These are phyloP conservation scores for Phytophthora syringae DNA, from an alignment of 352 stramenopile genomes.

Conservation along the genomic window DNA sequence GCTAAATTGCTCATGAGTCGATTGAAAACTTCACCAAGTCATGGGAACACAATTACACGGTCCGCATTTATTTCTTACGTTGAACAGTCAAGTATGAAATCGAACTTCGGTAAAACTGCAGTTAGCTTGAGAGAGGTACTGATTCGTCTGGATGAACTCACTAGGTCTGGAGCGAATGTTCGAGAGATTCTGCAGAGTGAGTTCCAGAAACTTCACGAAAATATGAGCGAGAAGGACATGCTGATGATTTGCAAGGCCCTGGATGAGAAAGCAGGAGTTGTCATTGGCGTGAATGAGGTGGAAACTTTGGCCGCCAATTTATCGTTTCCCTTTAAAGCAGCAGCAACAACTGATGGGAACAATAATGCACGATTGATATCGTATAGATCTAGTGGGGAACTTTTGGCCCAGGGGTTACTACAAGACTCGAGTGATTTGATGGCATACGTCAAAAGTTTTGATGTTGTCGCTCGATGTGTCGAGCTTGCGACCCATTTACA, in stretches of 20 bases:
- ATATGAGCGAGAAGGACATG: conserved; percentile 39
- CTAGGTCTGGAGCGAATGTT: background rate
- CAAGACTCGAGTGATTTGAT: conserved; percentile 28
- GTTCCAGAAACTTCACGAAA: conserved; percentile 56
- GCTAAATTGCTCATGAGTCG: conserved; percentile 56
- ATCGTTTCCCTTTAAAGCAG: conserved; percentile 41
- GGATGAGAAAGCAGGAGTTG: conserved; percentile 31
- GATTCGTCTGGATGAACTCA: conserved; percentile 26
- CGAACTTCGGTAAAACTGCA: background rate
- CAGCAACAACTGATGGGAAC: background rate
- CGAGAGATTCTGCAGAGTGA: conserved; percentile 44
- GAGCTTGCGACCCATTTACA: conserved; percentile 46
- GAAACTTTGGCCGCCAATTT: conserved; percentile 49
- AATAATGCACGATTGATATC: background rate
- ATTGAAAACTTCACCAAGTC: conserved; percentile 26
- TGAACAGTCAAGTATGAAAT: conserved; percentile 15
- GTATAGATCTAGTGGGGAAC: conserved; percentile 35
- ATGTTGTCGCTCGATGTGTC: conserved; percentile 34
- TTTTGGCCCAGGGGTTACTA: conserved; percentile 41
- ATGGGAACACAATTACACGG: conserved; percentile 20
- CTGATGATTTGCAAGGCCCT: conserved; percentile 36
- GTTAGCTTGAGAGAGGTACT: conserved; percentile 24
- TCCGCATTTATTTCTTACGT: conserved; percentile 30
- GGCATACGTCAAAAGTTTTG: conserved; percentile 41
- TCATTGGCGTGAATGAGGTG: conserved; percentile 38